Evolutionary conservation across 2,329 filamentous ascomycete genomes (phyloP), one percentile per base, ranked within the genome.

Genomic region (Ascochyta lentis): DNA sequence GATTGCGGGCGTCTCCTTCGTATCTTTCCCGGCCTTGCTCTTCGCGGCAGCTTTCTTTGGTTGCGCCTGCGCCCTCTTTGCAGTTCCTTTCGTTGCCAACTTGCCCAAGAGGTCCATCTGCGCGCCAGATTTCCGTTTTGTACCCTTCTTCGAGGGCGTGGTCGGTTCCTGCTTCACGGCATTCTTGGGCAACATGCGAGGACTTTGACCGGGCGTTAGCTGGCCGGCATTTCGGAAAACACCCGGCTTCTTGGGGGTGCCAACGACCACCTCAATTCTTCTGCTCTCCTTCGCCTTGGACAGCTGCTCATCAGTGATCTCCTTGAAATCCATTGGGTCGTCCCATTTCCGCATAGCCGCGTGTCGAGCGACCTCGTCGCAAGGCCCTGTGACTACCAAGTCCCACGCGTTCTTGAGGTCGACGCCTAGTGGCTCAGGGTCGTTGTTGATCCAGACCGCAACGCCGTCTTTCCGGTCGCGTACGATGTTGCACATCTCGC

Each of bases 361-460:
- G 35, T 92, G 80, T 44, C 83, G 83, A 19, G 95, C 95, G 35
- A 99, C 89, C 61, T 92, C 88, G 72, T 99, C 95, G 71, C 91
- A 95, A 66, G 90, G 89, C 19, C 92, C 93, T 62, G 87, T 87
- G 33, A 99, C 89, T 16, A 98, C 86, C 57, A 97, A 78, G 75
- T 99, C 95, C 89, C 93, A 99, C 69, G 91, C 92, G 60, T 96
- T 89, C 71, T 94, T 93, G 60, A 98, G 88, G 55, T 97, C 92
- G 61, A 86, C 88, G 19, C 90, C 89, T 39, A 88, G 84, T 1
- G 95, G 95, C 63, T 92, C 90, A 0, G 90, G 83, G 57, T 96
- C 92, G 49, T 92, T 86, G 76, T 98, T 98, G 77, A 99, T 91
- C 92, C 94, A 99, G 45, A 96, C 89, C 0, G 93, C 92, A 55